Conservation (phyloP, 225 moss, liverwort and hornwort genomes). For the Climacium dendroides region DNA sequence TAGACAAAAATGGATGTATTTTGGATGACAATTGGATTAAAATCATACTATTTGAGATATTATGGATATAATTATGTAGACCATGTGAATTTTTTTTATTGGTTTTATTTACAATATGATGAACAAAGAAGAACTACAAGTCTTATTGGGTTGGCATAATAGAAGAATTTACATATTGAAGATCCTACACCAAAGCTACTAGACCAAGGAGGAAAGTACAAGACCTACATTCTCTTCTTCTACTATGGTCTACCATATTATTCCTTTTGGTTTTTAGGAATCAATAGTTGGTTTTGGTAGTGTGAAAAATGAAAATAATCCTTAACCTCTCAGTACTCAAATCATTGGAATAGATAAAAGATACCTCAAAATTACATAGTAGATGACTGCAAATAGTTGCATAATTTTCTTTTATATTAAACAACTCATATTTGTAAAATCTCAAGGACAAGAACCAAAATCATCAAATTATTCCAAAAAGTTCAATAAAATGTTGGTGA, state of each 20-base stretch:
- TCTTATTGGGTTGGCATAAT: not conserved
- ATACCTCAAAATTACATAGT: too few species aligned
- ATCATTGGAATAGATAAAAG: too few species aligned
- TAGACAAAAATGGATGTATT: not conserved
- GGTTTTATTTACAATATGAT: not conserved
- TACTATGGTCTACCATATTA: not conserved
- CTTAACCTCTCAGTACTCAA: too few species aligned
- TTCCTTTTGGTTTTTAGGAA: not conserved
- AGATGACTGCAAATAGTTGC: too few species aligned
- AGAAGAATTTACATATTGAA: not conserved
- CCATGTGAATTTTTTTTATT: not conserved
- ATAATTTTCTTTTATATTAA: too few species aligned
- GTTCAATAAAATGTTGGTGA: too few species aligned
- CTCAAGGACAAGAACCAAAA: too few species aligned
- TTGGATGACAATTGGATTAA: not conserved
- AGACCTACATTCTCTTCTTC: not conserved
- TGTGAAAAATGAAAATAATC: not conserved
- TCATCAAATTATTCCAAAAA: too few species aligned
- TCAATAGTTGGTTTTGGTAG: rapidly evolving
- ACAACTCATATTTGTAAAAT: too few species aligned
- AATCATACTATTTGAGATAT: not conserved
- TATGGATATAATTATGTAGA: not conserved
- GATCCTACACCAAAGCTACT: not conserved
- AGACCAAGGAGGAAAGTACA: rapidly evolving
- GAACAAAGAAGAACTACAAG: not conserved